Conservation (phyloP, 2,329 filamentous ascomycete genomes). For the Trichoderma guizhouense region DNA sequence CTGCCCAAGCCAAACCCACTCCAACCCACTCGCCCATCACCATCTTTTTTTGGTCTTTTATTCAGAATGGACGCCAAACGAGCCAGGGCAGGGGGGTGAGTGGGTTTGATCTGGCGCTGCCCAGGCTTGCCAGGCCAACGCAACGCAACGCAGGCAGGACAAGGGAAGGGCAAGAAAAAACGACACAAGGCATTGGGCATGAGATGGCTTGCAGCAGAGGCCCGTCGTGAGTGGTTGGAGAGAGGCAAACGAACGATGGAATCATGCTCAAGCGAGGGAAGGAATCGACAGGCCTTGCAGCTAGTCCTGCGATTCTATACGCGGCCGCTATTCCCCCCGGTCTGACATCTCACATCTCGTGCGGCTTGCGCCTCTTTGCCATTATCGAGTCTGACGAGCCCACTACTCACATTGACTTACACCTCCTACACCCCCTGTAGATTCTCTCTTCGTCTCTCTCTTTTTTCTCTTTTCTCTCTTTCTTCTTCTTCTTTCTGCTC, state of each 20-base stretch:
- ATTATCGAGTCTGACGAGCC: slow-evolving; percentile 1
- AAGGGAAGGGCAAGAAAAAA: background rate
- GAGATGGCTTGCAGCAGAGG: background rate
- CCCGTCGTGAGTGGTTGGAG: background rate
- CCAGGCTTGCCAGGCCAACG: background rate
- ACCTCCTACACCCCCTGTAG: slow-evolving; percentile 1
- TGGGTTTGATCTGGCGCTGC: background rate
- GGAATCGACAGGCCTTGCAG: background rate
- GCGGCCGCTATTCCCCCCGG: background rate
- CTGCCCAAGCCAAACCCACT: background rate
- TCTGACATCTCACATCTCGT: slow-evolving; percentile 12
- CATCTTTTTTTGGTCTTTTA: background rate
- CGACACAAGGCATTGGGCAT: background rate
- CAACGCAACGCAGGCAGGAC: background rate
- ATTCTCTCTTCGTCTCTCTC: background rate
- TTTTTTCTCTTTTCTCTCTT: background rate
- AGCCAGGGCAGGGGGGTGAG: background rate
- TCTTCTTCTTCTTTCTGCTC: background rate
- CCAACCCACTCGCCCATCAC: slow-evolving; percentile 5
- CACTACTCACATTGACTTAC: slow-evolving; percentile 6
- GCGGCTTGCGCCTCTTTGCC: slow-evolving; percentile 14
- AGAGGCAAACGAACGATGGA: background rate
- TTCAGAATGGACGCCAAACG: background rate
- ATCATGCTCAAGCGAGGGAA: background rate
- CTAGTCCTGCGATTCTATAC: background rate